These are phyloP conservation scores for Colletotrichum incanum DNA, from an alignment of 2,329 filamentous ascomycete species.

Conservation along the genomic window DNA sequence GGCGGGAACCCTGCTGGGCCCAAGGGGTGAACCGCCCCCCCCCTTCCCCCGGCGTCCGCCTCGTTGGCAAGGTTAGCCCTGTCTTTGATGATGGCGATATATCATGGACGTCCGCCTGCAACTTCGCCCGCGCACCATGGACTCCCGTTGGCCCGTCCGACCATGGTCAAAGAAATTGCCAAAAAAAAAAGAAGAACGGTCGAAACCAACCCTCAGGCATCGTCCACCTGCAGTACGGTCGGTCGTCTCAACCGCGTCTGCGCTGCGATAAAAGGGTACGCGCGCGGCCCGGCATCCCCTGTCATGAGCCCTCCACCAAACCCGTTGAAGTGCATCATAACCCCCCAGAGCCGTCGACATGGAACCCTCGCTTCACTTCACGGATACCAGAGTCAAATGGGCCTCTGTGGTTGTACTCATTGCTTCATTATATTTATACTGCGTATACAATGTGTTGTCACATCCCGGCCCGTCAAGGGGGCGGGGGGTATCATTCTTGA, in stretches of 20 bases:
- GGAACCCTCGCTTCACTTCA: not conserved
- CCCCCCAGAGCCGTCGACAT: not conserved
- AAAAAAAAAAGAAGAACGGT: not conserved
- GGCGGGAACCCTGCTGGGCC: not conserved
- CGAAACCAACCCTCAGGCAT: too few species aligned
- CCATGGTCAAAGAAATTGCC: not conserved
- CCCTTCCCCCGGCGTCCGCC: too few species aligned
- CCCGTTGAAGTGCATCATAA: not conserved
- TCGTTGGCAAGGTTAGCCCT: constrained; percentile 3
- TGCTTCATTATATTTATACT: constrained; percentile 42
- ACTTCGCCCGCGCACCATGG: not conserved
- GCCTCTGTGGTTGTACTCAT: constrained; percentile 18
- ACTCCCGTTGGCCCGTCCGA: not conserved
- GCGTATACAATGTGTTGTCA: constrained; percentile 35
- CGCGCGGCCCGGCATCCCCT: constrained; percentile 12
- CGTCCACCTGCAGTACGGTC: not conserved
- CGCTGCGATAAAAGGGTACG: not conserved
- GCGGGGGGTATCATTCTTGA: constrained; percentile 44
- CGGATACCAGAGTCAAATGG: not conserved
- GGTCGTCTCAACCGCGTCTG: not conserved
- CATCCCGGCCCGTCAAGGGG: constrained; percentile 34
- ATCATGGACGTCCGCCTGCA: not conserved
- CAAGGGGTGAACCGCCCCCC: not conserved
- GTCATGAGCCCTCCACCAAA: not conserved
- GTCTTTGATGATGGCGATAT: not conserved